phyloP scores from a whole-genome alignment of 2,329 filamentous ascomycete genomes.

The Cordyceps sp. region DNA sequence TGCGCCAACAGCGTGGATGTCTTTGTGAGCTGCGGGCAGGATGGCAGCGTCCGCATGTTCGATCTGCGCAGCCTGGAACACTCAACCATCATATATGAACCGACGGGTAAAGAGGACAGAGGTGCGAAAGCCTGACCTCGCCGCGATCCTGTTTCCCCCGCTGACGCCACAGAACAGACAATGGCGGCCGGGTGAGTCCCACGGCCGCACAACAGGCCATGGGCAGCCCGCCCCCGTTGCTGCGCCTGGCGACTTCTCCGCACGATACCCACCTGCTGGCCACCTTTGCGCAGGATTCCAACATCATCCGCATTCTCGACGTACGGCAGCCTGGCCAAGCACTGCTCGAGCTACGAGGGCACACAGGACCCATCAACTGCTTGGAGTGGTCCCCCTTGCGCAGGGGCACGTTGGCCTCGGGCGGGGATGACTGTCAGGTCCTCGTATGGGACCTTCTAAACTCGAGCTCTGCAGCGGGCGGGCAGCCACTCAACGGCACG shows the following conservation, averaged over 20 bases:
- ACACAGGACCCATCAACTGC: constrained; percentile 72
- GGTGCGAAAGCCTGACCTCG: constrained; percentile 27
- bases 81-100: constrained; percentile 98
- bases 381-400: constrained; percentile 89
- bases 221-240: constrained; percentile 57
- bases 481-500: constrained; percentile 28
- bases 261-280: constrained; percentile 90
- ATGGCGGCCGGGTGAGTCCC: constrained; percentile 48
- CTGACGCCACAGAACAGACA: constrained; percentile 26
- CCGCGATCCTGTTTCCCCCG: not conserved
- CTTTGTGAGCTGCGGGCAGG: constrained; percentile 93
- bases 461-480: constrained; percentile 23
- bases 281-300: constrained; percentile 92
- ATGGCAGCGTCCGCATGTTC: constrained; percentile 97
- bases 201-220: constrained; percentile 64
- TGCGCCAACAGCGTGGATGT: constrained; percentile 98
- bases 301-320: constrained; percentile 83
- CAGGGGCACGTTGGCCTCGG: constrained; percentile 77
- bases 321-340: constrained; percentile 93
- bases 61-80: constrained; percentile 91
- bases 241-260: constrained; percentile 76
- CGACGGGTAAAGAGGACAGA: constrained; percentile 68
- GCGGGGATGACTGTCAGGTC: constrained; percentile 81
- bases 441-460: constrained; percentile 88
- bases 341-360: constrained; percentile 79